Conservation (phyloP, 108 stramenopile species). For the Fragilariopsis cylindrus region DNA sequence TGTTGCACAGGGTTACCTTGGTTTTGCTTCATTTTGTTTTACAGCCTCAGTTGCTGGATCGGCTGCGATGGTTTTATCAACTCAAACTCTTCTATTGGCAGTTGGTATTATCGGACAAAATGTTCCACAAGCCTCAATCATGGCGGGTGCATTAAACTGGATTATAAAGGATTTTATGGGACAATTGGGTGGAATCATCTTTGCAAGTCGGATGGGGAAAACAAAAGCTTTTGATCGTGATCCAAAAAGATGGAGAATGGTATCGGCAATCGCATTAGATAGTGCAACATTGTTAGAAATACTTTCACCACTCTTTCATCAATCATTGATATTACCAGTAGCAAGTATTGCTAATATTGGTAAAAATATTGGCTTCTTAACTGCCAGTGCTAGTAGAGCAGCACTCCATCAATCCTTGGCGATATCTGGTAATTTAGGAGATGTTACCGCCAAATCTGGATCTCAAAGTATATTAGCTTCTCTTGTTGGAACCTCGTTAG, state of each 20-base stretch:
- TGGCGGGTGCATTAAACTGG: constrained; percentile 98
- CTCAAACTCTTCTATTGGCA: constrained; percentile 86
- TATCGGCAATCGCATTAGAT: constrained; percentile 85
- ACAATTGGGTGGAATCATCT: constrained; percentile 91
- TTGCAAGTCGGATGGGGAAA: constrained; percentile 83
- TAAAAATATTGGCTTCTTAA: constrained; percentile 94
- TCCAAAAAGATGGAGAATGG: constrained; percentile 91
- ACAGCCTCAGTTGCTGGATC: constrained; percentile 69
- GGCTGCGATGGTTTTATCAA: constrained; percentile 88
- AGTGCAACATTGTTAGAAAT: constrained; percentile 86
- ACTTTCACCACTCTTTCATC: constrained; percentile 73
- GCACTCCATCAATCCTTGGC: constrained; percentile 89
- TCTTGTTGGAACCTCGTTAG: constrained; percentile 85
- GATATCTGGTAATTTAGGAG: constrained; percentile 85
- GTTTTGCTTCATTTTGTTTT: constrained; percentile 67
- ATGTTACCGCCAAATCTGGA: constrained; percentile 96
- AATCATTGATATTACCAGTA: constrained; percentile 73
- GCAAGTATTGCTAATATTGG: constrained; percentile 95
- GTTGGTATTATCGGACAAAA: constrained; percentile 86
- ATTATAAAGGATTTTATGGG: constrained; percentile 96
- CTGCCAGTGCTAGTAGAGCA: constrained; percentile 93
- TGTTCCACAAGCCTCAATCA: constrained; percentile 67
- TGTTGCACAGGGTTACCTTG: constrained; percentile 70
- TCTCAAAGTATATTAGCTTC: constrained; percentile 91
- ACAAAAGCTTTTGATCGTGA: constrained; percentile 79